Evolutionary conservation across 306 rosid species (phyloP).

Genomic region (Prunus dulcis): DNA sequence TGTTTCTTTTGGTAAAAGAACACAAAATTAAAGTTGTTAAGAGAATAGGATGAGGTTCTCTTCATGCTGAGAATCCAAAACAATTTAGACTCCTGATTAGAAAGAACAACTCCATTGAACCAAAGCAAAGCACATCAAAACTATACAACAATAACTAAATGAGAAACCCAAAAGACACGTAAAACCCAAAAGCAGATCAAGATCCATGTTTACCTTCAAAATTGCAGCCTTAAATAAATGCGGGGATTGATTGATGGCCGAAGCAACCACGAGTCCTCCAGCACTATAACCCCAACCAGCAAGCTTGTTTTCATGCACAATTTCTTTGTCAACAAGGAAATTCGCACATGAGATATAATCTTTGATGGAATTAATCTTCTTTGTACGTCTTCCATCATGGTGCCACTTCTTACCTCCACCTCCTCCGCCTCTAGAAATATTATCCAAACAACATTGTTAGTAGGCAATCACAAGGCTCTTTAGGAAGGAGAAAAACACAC

Average conservation of each 20-base stretch:
- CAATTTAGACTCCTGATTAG: background rate
- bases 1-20: too few species aligned
- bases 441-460: constrained; percentile 21
- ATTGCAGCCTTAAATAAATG: constrained; percentile 77
- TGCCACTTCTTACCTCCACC: constrained; percentile 92
- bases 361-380: constrained; percentile 68
- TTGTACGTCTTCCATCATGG: constrained; percentile 64
- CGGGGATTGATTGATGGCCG: constrained; percentile 74
- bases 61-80: background rate
- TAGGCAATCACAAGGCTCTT: background rate
- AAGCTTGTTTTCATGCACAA: constrained; percentile 71
- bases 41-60: background rate
- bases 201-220: constrained; percentile 56
- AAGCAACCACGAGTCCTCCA: constrained; percentile 92
- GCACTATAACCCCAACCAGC: constrained; percentile 92
- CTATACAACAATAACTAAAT: constrained; percentile 19
- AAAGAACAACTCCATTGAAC: background rate
- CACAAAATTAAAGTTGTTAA: background rate
- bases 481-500: background rate
- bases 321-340: constrained; percentile 59
- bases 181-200: background rate
- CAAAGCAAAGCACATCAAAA: constrained; percentile 23
- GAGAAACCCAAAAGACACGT: constrained; percentile 8
- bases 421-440: constrained; percentile 81
- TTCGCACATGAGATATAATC: constrained; percentile 87